Evolutionary conservation across 169 alveolate genomes (phyloP).

Genomic region (Cryptosporidium canis): DNA sequence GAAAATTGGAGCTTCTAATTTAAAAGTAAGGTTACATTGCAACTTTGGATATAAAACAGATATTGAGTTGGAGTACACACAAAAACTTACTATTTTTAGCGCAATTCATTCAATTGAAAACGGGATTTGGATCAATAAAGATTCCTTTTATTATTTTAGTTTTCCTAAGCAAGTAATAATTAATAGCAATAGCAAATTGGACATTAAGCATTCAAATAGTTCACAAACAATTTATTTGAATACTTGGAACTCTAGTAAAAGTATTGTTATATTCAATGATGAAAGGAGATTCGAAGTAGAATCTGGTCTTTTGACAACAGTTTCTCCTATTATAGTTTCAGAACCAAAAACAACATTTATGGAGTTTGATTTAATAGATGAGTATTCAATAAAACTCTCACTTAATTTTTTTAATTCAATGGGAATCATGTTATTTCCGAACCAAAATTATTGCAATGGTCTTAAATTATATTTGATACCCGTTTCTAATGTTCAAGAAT

Average conservation of each 20-base stretch:
- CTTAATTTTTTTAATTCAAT: constrained; percentile 15
- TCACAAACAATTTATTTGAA: constrained; percentile 13
- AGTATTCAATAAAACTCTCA: neutral
- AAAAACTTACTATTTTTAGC: neutral
- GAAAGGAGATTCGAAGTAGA: neutral
- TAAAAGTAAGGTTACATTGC: constrained; percentile 23
- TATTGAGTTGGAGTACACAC: neutral
- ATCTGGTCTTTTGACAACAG: neutral
- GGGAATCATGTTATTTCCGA: constrained; percentile 40
- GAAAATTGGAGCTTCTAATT: neutral
- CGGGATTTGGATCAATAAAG: constrained; percentile 15
- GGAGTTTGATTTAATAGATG: neutral
- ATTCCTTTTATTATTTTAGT: constrained; percentile 9
- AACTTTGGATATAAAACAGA: neutral
- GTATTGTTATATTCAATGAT: neutral
- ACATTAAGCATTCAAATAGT: neutral
- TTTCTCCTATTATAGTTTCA: constrained; percentile 8
- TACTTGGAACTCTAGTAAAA: neutral
- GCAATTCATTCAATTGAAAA: constrained; percentile 18
- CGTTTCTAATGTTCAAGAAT: neutral
- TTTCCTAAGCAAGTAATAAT: neutral
- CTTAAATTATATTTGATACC: constrained; percentile 1
- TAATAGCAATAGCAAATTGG: neutral
- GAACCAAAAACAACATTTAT: neutral
- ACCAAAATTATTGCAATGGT: neutral